Evolutionary conservation across 345 rosid species (phyloP), one percentile per base, ranked within the genome.

Genomic region (Gossypioides kirkii): DNA sequence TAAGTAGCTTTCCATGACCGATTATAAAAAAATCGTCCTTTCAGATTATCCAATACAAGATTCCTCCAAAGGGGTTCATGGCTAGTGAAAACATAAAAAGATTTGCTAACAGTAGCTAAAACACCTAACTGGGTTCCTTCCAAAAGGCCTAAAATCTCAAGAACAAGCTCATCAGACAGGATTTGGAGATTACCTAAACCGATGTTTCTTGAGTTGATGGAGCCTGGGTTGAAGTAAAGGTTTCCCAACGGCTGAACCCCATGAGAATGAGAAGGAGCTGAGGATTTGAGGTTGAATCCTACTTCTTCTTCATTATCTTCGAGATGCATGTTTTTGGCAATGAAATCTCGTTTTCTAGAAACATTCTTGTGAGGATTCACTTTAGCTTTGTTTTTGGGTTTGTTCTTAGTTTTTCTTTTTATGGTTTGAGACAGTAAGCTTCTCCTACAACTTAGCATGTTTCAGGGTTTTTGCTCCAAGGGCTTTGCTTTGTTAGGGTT

Each of bases 201-300:
- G 10, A 87, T 84, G 82, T 88, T 88, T 76, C 99, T 83, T 0
- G 89, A 89, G 71, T 92, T 95, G 41, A 82, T 47, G 0, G 86
- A 79, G 60, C 83, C 84, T 0, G 85, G 79, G 74, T 69, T 85
- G 67, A 92, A 77, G 78, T 85, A 90, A 4, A 92, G 84, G 77
- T 95, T 95, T 1, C 99, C 98, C 16, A 95, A 84, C 9, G 99
- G 99, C 75, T 91, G 97, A 54, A 92, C 97, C 22, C 97, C 89
- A 74, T 91, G 85, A 20, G 79, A 66, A 56, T 82, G 80, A 17
- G 92, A 86, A 18, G 86, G 82, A 67, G 86, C 82, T 70, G 89
- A 81, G 77, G 71, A 60, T 73, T 88, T 89, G 55, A 95, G 88
- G 78, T 79, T 80, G 77, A 88, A 92, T 11, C 94, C 93, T 72